Conservation (phyloP, 116 monocot genomes). For the Phalaenopsis hybrid region DNA sequence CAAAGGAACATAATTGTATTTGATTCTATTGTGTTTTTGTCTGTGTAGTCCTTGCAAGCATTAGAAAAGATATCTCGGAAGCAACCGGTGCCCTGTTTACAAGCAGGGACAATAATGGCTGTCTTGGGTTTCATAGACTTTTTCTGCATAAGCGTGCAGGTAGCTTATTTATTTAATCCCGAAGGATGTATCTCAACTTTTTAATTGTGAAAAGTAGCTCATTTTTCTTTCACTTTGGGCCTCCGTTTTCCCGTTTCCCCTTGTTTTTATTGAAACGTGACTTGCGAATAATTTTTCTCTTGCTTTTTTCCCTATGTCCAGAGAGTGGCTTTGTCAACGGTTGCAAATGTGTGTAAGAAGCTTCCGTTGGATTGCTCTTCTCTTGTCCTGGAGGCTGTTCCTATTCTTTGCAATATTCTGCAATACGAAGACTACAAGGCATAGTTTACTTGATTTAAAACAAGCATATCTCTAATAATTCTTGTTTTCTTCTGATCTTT, state of each 20-base stretch:
- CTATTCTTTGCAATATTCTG: constrained; percentile 66
- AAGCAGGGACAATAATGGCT: constrained; percentile 58
- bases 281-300: neutral
- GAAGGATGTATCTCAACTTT: neutral
- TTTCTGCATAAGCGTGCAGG: constrained; percentile 75
- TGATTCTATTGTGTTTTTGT: neutral
- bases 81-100: constrained; percentile 60
- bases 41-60: constrained; percentile 66
- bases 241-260: neutral
- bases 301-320: constrained; percentile 10
- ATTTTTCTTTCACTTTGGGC: neutral
- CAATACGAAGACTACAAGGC: constrained; percentile 72
- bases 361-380: constrained; percentile 49
- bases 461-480: neutral
- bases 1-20: neutral
- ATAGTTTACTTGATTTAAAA: constrained; percentile 5
- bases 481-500: constrained; percentile 2
- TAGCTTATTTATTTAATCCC: constrained; percentile 7
- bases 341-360: constrained; percentile 72
- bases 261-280: constrained; percentile 1
- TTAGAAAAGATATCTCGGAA: constrained; percentile 68
- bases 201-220: neutral
- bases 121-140: constrained; percentile 63
- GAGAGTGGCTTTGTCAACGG: constrained; percentile 74
- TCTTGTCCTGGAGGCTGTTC: constrained; percentile 55